Evolutionary conservation across 345 rosid species (phyloP).

Genomic region (Cardamine chenopodiifolia): DNA sequence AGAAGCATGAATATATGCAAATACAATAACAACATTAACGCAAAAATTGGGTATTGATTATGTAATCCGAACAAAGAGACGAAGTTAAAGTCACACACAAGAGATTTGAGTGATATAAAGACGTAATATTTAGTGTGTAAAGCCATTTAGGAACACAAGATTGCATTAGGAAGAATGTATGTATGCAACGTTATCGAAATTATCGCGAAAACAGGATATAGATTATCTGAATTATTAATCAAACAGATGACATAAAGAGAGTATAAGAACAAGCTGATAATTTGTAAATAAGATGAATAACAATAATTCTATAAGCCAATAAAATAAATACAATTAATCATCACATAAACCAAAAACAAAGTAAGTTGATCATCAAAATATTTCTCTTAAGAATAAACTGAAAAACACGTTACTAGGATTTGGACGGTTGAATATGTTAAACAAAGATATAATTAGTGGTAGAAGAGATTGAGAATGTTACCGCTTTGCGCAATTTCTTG

Average conservation of each 20-base stretch:
- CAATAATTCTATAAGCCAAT: not conserved
- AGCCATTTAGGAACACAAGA: not conserved
- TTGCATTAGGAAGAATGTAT: not conserved
- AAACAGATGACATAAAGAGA: not conserved
- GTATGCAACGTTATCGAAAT: not conserved
- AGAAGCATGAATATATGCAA: not conserved
- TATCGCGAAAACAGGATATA: not conserved
- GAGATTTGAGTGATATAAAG: not conserved
- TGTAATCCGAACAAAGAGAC: not conserved
- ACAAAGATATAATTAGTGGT: not conserved
- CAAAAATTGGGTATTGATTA: not conserved
- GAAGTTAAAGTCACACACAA: not conserved
- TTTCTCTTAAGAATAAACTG: not conserved
- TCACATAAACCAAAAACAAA: not conserved
- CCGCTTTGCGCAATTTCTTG: conserved; percentile 69
- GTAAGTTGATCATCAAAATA: not conserved
- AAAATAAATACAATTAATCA: not conserved
- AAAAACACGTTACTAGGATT: not conserved
- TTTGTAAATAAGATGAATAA: not conserved
- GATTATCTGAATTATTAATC: not conserved
- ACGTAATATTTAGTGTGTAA: not conserved
- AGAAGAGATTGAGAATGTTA: not conserved
- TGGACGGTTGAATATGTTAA: not conserved
- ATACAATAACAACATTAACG: not conserved
- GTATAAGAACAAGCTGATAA: conserved; percentile 1